Evolutionary conservation across 2,329 filamentous ascomycete genomes (phyloP).

Genomic region (Aspergillus floridensis): DNA sequence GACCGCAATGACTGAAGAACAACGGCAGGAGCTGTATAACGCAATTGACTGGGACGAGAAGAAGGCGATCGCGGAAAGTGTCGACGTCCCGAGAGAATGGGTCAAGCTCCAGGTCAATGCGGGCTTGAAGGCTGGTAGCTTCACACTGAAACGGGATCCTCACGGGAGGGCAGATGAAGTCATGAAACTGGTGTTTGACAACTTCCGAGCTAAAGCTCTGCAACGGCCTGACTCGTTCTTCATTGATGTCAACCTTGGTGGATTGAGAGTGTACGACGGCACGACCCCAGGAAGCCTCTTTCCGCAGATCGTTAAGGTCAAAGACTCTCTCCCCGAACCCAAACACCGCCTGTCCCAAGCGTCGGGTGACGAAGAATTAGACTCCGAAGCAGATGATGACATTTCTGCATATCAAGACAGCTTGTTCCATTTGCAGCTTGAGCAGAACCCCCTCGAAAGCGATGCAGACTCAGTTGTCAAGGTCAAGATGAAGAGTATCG

Average conservation of each 20-base stretch:
- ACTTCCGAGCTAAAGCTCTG: slow-evolving; percentile 85
- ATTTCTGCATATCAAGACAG: slow-evolving; percentile 61
- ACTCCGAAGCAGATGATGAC: slow-evolving; percentile 39
- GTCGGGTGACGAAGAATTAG: slow-evolving; percentile 36
- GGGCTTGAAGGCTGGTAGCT: slow-evolving; percentile 91
- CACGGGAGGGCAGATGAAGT: slow-evolving; percentile 77
- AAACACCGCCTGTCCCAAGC: slow-evolving; percentile 39
- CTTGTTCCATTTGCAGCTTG: slow-evolving; percentile 89
- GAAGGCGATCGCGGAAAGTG: slow-evolving; percentile 77
- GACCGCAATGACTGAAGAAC: slow-evolving; percentile 87
- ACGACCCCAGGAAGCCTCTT: slow-evolving; percentile 89
- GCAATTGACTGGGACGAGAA: slow-evolving; percentile 99
- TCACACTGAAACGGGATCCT: slow-evolving; percentile 83
- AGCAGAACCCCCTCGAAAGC: slow-evolving; percentile 91
- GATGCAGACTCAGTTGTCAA: slow-evolving; percentile 88
- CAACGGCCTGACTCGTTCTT: slow-evolving; percentile 89
- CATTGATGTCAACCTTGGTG: slow-evolving; percentile 83
- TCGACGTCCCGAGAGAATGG: slow-evolving; percentile 86
- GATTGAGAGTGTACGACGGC: slow-evolving; percentile 90
- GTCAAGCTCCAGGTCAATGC: slow-evolving; percentile 91
- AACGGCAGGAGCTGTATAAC: slow-evolving; percentile 93
- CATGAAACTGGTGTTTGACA: slow-evolving; percentile 87
- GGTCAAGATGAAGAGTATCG: slow-evolving; percentile 89
- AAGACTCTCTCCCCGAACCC: slow-evolving; percentile 68
- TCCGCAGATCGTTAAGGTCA: slow-evolving; percentile 92